Evolutionary conservation across 2,329 filamentous ascomycete species (phyloP).

Genomic region (Alternaria gaisen): DNA sequence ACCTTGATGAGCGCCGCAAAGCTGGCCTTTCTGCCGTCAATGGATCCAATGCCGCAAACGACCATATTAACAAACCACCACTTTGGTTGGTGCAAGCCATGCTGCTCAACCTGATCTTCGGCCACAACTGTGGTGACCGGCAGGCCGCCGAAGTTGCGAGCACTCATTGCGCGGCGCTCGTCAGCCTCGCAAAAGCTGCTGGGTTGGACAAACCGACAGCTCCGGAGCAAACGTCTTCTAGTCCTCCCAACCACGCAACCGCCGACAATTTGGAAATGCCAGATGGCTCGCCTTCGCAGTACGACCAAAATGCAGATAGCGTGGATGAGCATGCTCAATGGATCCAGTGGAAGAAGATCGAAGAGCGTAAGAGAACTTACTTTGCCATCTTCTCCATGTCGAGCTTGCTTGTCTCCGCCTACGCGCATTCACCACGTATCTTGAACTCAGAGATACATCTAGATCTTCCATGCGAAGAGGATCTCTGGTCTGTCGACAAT

Average conservation of each 20-base stretch:
- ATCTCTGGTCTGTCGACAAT: slow-evolving; percentile 84
- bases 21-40: slow-evolving; percentile 75
- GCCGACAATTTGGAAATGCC: slow-evolving; percentile 68
- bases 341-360: slow-evolving; percentile 85
- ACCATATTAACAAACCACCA: slow-evolving; percentile 76
- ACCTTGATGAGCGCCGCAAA: slow-evolving; percentile 89
- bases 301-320: slow-evolving; percentile 55
- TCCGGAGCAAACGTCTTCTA: slow-evolving; percentile 31
- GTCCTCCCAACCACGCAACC: slow-evolving; percentile 38
- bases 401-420: slow-evolving; percentile 87
- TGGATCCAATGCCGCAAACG: slow-evolving; percentile 60
- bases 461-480: slow-evolving; percentile 91
- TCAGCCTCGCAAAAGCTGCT: slow-evolving; percentile 90
- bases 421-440: slow-evolving; percentile 89
- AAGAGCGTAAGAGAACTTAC: slow-evolving; percentile 92
- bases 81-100: slow-evolving; percentile 97
- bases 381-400: slow-evolving; percentile 92
- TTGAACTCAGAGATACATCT: slow-evolving; percentile 93
- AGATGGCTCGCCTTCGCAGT: slow-evolving; percentile 52
- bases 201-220: slow-evolving; percentile 69
- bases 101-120: slow-evolving; percentile 94
- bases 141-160: slow-evolving; percentile 89
- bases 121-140: slow-evolving; percentile 93
- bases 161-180: slow-evolving; percentile 88
- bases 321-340: slow-evolving; percentile 74